Conservation (phyloP, 2,329 filamentous ascomycete species). For the Penicillium sclerotigenum region DNA sequence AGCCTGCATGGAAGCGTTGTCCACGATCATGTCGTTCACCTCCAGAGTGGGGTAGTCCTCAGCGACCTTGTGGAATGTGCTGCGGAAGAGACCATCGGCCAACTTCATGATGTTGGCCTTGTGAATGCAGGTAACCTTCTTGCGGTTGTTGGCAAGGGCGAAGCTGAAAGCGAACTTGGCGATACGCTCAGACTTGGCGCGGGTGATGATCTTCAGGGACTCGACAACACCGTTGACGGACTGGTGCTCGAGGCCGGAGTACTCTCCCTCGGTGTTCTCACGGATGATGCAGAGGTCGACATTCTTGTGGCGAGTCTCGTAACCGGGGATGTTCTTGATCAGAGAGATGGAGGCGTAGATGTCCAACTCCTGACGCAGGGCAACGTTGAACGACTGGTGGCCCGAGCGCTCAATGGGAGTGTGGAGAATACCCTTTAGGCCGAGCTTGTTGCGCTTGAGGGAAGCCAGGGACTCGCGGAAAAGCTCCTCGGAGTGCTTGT, state of each 20-base stretch:
- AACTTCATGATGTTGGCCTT: conserved; percentile 99
- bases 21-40: conserved; percentile 99
- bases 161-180: conserved; percentile 98
- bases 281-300: conserved; percentile 99
- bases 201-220: conserved; percentile 99
- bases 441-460: conserved; percentile 96
- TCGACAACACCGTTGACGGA: conserved; percentile 94
- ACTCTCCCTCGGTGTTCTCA: conserved; percentile 99
- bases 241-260: conserved; percentile 98
- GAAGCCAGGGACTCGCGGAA: conserved; percentile 95
- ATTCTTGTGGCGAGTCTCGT: conserved; percentile 93
- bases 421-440: conserved; percentile 97
- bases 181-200: conserved; percentile 97
- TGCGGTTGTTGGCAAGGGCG: conserved; percentile 95
- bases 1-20: conserved; percentile 99
- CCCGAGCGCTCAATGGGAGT: conserved; percentile 95
- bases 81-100: conserved; percentile 96
- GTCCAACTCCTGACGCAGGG: conserved; percentile 97
- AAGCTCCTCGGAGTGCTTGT: conserved; percentile 86
- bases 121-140: conserved; percentile 99
- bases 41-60: conserved; percentile 95
- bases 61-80: conserved; percentile 88
- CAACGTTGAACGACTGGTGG: conserved; percentile 99
- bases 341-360: conserved; percentile 98
- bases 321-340: conserved; percentile 99